Evolutionary conservation across 495 filamentous ascomycete species (phyloP).

Genomic region (Elasticomyces elasticus): DNA sequence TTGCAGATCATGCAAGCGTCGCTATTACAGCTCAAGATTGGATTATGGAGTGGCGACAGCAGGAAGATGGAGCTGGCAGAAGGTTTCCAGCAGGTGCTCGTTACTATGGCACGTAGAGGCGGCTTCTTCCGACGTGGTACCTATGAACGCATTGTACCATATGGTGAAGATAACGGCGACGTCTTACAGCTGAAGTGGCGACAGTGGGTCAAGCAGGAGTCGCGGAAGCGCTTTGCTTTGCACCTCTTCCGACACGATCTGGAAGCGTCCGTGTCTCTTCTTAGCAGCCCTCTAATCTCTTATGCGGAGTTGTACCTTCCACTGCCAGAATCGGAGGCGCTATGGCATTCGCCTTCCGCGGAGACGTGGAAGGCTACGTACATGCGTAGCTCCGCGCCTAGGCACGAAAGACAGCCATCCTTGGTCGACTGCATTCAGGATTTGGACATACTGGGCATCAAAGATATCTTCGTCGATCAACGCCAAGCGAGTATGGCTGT

Average conservation of each 20-base stretch:
- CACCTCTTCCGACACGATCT: conserved; percentile 49
- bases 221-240: conserved; percentile 40
- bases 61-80: conserved; percentile 62
- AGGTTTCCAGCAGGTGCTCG: conserved; percentile 43
- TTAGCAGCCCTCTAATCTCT: conserved; percentile 48
- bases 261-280: conserved; percentile 48
- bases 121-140: conserved; percentile 37
- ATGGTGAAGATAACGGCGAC: conserved; percentile 38
- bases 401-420: conserved; percentile 28
- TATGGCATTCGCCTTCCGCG: conserved; percentile 50
- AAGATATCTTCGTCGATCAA: conserved; percentile 40
- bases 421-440: conserved; percentile 45
- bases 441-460: conserved; percentile 35
- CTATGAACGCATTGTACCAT: conserved; percentile 38
- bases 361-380: conserved; percentile 48
- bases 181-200: conserved; percentile 49
- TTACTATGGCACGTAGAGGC: conserved; percentile 37
- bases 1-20: conserved; percentile 47
- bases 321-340: conserved; percentile 41
- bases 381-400: conserved; percentile 20
- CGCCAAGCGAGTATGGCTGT: conserved; percentile 43
- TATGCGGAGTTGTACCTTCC: conserved; percentile 55
- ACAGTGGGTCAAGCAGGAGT: conserved; percentile 39
- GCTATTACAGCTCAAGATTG: conserved; percentile 46
- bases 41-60: conserved; percentile 57